Evolutionary conservation across 2,329 filamentous ascomycete species (phyloP).

Genomic region (Monosporascus ibericus): DNA sequence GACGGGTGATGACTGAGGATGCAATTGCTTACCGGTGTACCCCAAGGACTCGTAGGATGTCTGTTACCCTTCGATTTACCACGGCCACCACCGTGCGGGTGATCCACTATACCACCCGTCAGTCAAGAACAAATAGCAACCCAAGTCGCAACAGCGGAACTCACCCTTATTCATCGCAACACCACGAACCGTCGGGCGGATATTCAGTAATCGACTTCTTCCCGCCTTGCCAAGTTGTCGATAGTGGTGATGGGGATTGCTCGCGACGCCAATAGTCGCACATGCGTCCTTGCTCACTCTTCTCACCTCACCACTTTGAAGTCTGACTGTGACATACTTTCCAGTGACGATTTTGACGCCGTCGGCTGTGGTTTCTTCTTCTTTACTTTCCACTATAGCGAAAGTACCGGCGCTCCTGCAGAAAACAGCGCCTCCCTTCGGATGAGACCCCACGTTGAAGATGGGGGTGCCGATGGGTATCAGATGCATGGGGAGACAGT

Average conservation of each 20-base stretch:
- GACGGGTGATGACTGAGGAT: slow-evolving; percentile 1
- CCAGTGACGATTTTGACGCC: slow-evolving; percentile 59
- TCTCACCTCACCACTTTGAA: slow-evolving; percentile 90
- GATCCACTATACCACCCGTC: slow-evolving; percentile 55
- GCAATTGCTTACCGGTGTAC: slow-evolving; percentile 68
- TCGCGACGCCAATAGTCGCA: slow-evolving; percentile 88
- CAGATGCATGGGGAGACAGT: slow-evolving; percentile 93
- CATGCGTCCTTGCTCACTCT: slow-evolving; percentile 88
- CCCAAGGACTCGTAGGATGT: slow-evolving; percentile 93
- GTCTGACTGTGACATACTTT: slow-evolving; percentile 73
- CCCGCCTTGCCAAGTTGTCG: slow-evolving; percentile 91
- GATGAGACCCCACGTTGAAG: slow-evolving; percentile 78
- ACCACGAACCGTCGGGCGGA: slow-evolving; percentile 91
- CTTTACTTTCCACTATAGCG: slow-evolving; percentile 82
- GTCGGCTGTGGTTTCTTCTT: slow-evolving; percentile 62
- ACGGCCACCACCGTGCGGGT: slow-evolving; percentile 97
- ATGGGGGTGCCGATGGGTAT: slow-evolving; percentile 90
- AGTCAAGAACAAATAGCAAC: slow-evolving; percentile 2
- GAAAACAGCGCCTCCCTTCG: slow-evolving; percentile 74
- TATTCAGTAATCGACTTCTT: slow-evolving; percentile 87
- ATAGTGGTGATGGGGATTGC: slow-evolving; percentile 89
- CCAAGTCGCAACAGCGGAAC: slow-evolving; percentile 18
- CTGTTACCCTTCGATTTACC: slow-evolving; percentile 99
- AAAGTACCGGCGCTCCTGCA: slow-evolving; percentile 93
- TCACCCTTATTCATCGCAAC: slow-evolving; percentile 94